Evolutionary conservation across 129 eudicot species (phyloP).

Genomic region (Centrapalus pauciflorus): DNA sequence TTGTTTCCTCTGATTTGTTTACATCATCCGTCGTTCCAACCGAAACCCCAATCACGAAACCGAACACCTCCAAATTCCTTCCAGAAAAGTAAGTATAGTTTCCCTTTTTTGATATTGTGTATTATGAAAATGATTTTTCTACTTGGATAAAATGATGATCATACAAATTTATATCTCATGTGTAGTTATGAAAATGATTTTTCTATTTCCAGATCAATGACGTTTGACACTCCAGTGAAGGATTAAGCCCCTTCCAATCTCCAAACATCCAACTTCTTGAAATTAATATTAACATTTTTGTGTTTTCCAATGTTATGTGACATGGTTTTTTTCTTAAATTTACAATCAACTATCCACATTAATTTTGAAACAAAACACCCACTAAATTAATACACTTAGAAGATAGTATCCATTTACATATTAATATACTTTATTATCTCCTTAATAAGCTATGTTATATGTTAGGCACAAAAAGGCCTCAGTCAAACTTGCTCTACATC

Average conservation of each 20-base stretch:
- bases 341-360: too few species aligned
- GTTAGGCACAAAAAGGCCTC: too few species aligned
- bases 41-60: slow-evolving; percentile 16
- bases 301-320: too few species aligned
- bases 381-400: too few species aligned
- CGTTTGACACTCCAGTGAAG: slow-evolving; percentile 52
- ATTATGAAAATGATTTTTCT: neutral
- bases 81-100: slow-evolving; percentile 49
- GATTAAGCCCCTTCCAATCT: slow-evolving; percentile 11
- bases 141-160: neutral
- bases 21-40: neutral
- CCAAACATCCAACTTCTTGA: too few species aligned
- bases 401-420: too few species aligned
- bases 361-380: too few species aligned
- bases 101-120: neutral
- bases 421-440: too few species aligned
- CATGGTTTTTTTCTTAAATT: too few species aligned
- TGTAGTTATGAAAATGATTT: slow-evolving; percentile 65
- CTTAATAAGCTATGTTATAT: too few species aligned
- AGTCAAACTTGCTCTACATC: too few species aligned
- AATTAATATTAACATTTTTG: too few species aligned
- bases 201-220: slow-evolving; percentile 55
- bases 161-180: neutral
- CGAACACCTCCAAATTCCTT: slow-evolving; percentile 22
- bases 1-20: slow-evolving; percentile 26